phyloP scores from a whole-genome alignment of 2,329 filamentous ascomycete species.

The Didymosphaeria variabile region DNA sequence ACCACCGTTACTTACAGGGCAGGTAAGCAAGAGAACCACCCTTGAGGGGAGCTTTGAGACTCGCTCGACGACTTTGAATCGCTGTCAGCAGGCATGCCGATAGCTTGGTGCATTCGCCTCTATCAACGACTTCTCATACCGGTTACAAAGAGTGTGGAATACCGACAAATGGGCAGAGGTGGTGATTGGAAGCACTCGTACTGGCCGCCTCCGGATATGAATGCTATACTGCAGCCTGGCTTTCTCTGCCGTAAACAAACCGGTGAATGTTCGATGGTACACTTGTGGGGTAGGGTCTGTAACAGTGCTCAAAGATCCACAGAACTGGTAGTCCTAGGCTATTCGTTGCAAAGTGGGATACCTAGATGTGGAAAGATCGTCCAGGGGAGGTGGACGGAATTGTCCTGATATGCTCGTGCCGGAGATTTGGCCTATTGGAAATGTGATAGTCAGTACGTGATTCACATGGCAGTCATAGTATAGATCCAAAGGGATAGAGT shows the following conservation, averaged over 20 bases:
- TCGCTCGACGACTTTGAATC: conserved; percentile 39
- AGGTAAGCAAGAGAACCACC: conserved; percentile 39
- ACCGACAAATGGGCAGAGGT: conserved; percentile 10
- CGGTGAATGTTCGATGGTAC: conserved; percentile 20
- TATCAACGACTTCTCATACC: conserved; percentile 38
- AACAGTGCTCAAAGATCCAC: conserved; percentile 12
- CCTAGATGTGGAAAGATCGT: conserved; percentile 18
- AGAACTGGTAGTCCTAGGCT: conserved; percentile 15
- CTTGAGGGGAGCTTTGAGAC: conserved; percentile 30
- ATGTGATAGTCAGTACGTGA: conserved; percentile 28
- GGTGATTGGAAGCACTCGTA: conserved; percentile 16
- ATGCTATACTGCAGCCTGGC: conserved; percentile 25
- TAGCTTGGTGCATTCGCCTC: conserved; percentile 23
- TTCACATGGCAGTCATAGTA: neutral
- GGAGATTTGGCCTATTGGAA: conserved; percentile 33
- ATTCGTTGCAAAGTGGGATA: conserved; percentile 16
- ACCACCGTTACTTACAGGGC: conserved; percentile 36
- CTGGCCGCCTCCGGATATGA: conserved; percentile 19
- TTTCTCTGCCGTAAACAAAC: neutral
- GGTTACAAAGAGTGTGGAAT: conserved; percentile 14
- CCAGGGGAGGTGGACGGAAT: conserved; percentile 31
- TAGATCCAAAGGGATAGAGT: neutral
- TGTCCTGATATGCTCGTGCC: conserved; percentile 30
- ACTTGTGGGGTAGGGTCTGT: conserved; percentile 23
- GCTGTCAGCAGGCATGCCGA: conserved; percentile 44